Evolutionary conservation across 2,329 filamentous ascomycete genomes (phyloP), one percentile per base, ranked within the genome.

Genomic region (Trichoderma simmonsii): DNA sequence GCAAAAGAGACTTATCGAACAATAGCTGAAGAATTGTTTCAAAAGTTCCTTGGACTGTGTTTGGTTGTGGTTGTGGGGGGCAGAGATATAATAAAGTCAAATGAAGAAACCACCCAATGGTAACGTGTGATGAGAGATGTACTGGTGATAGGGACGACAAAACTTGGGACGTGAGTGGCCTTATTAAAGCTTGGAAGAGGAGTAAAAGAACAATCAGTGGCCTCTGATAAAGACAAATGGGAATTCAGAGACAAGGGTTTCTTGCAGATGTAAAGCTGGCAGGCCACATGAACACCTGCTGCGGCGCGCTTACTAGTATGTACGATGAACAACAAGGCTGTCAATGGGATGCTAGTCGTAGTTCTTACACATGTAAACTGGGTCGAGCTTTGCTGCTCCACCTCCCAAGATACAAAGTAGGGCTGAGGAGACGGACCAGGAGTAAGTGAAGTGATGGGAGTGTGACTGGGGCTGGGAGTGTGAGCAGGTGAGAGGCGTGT

Each of bases 251-350:
- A 59, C 65, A 62, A 70, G 59, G 57, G 67, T 51, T 62, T 70
- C 26, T 54, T 18, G 59, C 21, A 32, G 54, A 62, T 56, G 63
- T 14, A 15, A 62, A 32, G 32, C 32, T 26, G 39, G 67, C 39
- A 61, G 67, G 57, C 28, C 67, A 70, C 67, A 70, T 70, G 67
- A 56, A 26, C 67, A 70, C 39, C 26, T 68, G 65, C 65, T 59
- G 65, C 54, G 66, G 66, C 66, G 66, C 66, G 66, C 66, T 51
- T 69, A 60, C 57, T 60, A 60, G 57, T 60, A 60, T 60, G 36
- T 51, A 69, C 26, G 36, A 60, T 32, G 57, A 28, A 43, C 54
- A 69, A 30, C 56, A 51, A 61, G 54, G 36, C 66, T 39, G 48
- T 51, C 66, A 32, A 24, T 21, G 64, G 54, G 54, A 67, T 67